phyloP scores from a whole-genome alignment of 805 yeast genomes.

The Candida awuae region DNA sequence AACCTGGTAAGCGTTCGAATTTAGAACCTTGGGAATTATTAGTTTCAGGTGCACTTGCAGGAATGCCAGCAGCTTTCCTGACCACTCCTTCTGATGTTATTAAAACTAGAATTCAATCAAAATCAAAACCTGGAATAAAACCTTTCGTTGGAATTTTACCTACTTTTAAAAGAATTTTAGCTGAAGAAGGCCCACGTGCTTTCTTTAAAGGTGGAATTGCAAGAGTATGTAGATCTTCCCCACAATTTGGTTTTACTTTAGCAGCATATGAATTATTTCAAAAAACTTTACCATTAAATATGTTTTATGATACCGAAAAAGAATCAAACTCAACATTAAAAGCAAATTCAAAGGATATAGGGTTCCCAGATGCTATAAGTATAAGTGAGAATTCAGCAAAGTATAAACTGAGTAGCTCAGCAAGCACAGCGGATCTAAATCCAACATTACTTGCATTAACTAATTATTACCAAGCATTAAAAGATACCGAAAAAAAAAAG shows the following conservation, averaged over 20 bases:
- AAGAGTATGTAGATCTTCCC: constrained; percentile 88
- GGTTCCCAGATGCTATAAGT: constrained; percentile 4
- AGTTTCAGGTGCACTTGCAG: constrained; percentile 87
- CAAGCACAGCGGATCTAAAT: constrained; percentile 18
- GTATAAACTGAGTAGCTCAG: constrained; percentile 26
- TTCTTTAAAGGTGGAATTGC: constrained; percentile 97
- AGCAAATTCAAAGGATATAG: background rate
- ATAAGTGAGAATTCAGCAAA: constrained; percentile 24
- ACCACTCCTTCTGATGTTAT: constrained; percentile 97
- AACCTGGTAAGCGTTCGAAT: constrained; percentile 46
- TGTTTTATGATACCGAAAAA: constrained; percentile 19
- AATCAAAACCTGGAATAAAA: constrained; percentile 66
- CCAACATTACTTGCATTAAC: constrained; percentile 20
- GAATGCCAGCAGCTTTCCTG: constrained; percentile 94
- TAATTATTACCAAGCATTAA: constrained; percentile 12
- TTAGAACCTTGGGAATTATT: constrained; percentile 80
- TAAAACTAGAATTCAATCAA: constrained; percentile 89
- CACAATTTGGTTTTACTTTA: constrained; percentile 94
- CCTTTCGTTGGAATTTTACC: constrained; percentile 69
- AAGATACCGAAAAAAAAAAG: constrained; percentile 4
- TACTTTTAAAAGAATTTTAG: constrained; percentile 64
- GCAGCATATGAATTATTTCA: constrained; percentile 96
- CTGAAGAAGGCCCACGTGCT: constrained; percentile 78
- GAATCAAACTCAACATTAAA: constrained; percentile 18
- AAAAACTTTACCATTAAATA: constrained; percentile 60